Evolutionary conservation across 495 filamentous ascomycete genomes (phyloP).

Genomic region (Geopyxis carbonaria): DNA sequence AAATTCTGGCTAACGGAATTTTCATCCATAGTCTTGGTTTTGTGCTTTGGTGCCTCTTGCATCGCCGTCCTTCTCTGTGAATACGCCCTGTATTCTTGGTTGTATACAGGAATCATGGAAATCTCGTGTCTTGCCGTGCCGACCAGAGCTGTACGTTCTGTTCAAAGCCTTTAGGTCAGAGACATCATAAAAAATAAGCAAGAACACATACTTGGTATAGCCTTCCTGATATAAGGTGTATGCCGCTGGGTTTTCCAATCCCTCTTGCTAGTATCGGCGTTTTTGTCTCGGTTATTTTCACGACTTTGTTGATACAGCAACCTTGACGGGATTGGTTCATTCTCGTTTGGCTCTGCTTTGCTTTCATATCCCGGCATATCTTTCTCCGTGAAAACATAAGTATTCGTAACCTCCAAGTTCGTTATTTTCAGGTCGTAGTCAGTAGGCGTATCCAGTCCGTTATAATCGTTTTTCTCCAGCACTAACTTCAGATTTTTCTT

Average conservation of each 20-base stretch:
- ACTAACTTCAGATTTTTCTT: conserved; percentile 12
- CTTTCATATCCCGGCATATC: conserved; percentile 64
- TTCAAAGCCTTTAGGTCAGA: neutral
- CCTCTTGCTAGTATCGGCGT: conserved; percentile 12
- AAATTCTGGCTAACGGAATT: conserved; percentile 26
- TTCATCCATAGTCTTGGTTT: conserved; percentile 33
- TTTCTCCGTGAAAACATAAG: conserved; percentile 79
- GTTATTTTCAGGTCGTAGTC: conserved; percentile 64
- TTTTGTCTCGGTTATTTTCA: conserved; percentile 13
- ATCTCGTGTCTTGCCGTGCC: conserved; percentile 62
- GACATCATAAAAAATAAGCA: too few species aligned
- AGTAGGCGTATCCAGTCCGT: conserved; percentile 44
- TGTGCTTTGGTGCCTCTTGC: conserved; percentile 44
- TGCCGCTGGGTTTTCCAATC: conserved; percentile 41
- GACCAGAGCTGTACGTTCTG: conserved; percentile 65
- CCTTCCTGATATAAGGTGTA: conserved; percentile 55
- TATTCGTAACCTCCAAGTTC: conserved; percentile 50
- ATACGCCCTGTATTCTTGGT: conserved; percentile 49
- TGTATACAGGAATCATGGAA: conserved; percentile 56
- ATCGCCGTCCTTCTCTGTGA: conserved; percentile 43
- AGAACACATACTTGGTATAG: conserved; percentile 59
- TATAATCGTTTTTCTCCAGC: conserved; percentile 17
- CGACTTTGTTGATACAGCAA: conserved; percentile 26
- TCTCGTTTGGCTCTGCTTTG: conserved; percentile 31
- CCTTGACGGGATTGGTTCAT: conserved; percentile 27